Evolutionary conservation across 2,329 filamentous ascomycete genomes (phyloP), one percentile per base, ranked within the genome.

Genomic region (Stachybotrys chlorohalonatus): DNA sequence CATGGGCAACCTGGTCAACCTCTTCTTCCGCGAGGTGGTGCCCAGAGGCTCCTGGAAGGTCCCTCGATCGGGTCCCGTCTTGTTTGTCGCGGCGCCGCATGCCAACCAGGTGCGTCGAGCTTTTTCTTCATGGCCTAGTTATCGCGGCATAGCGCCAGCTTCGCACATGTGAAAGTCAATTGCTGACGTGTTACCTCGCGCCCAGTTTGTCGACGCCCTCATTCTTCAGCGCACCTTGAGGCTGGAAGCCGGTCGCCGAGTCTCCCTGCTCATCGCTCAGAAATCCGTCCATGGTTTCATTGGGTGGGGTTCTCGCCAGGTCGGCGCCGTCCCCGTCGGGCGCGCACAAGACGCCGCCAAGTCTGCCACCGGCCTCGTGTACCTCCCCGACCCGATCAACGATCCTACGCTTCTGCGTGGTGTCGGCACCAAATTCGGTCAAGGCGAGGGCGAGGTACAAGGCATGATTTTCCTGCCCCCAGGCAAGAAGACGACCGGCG

Each of bases 11-110:
- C 79, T 97, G 53, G 85, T 95, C 60, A 94, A 99, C 72, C 84
- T 96, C 62, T 99, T 99, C 82, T 99, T 99, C 77, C 87, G 94
- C 62, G 94, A 99, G 73, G 90, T 99, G 15, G 92, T 97, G 68
- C 94, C 94, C 11, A 83, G 94, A 60, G 91, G 91, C 62, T 90
- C 92, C 59, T 99, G 94, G 91, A 93, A 92, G 71, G 89, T 99
- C 49, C 94, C 94, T 49, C 85, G 87, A 64, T 82, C 84, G 59
- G 94, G 92, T 0, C 92, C 94, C 1, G 83, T 99, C 59, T 89
- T 99, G 56, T 94, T 99, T 66, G 94, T 99, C 62, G 94, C 92
- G 49, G 94, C 93, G 54, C 94, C 94, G 61, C 94, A 99, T 77
- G 93, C 93, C 57, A 99, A 99, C 70, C 90, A 94, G 82, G 87